Percentiles rank a stretch among this genome's conserved stretches.
Conservation (phyloP, 2,329 filamentous ascomycete species). For the Ceratocystis alfenasii region DNA sequence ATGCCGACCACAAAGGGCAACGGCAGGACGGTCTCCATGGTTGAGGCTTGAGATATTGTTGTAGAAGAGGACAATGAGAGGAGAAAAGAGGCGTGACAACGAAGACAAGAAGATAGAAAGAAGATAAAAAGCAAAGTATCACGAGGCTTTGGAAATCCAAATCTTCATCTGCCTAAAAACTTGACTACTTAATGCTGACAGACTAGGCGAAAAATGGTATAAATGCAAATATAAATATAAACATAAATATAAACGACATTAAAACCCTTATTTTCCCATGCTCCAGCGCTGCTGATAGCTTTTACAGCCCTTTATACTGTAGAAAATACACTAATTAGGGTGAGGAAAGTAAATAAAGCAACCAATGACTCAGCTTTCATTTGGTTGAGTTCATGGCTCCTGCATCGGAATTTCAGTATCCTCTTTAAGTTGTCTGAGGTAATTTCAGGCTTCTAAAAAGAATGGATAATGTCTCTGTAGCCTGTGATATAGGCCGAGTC, state of each 20-base stretch:
- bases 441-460: neutral
- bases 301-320: conserved; percentile 4
- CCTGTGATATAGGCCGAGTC: neutral
- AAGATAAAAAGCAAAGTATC: conserved; percentile 15
- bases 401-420: conserved; percentile 16
- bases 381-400: conserved; percentile 15
- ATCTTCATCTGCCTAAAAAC: conserved; percentile 5
- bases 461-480: neutral
- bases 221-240: too few species aligned
- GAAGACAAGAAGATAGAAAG: neutral
- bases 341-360: neutral
- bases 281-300: neutral
- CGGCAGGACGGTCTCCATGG: conserved; percentile 53
- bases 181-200: neutral
- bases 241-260: neutral
- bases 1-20: conserved; percentile 52
- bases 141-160: conserved; percentile 20
- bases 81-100: neutral
- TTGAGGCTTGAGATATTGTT: conserved; percentile 21
- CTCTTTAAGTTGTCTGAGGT: neutral
- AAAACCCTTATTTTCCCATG: neutral
- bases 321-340: conserved; percentile 8
- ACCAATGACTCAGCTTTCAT: conserved; percentile 20
- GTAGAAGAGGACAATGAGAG: neutral
- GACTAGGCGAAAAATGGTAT: neutral